A percentile compares a stretch with the other conserved stretches of the same genome.
phyloP scores from a whole-genome alignment of 106 monocot species.

The Amphibolis antarctica region DNA sequence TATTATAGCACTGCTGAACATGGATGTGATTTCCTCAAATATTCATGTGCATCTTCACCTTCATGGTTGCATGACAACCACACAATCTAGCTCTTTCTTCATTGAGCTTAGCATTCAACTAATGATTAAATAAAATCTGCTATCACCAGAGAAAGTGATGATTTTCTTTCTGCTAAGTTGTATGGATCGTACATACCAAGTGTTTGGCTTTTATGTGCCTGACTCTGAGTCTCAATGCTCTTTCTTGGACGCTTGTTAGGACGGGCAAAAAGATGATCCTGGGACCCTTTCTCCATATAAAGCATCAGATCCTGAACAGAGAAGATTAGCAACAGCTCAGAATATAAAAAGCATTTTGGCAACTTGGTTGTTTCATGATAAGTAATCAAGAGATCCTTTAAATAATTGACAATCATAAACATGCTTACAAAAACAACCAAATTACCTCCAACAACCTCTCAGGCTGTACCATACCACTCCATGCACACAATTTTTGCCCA shows the following conservation, averaged over 20 bases:
- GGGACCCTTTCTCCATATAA: conserved; percentile 77
- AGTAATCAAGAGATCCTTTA: too few species aligned
- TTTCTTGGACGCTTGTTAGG: conserved; percentile 67
- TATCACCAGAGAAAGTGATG: too few species aligned
- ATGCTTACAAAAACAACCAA: too few species aligned
- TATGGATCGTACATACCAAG: conserved; percentile 13
- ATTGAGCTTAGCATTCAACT: too few species aligned
- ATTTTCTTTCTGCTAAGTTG: too few species aligned
- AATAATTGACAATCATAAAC: neutral
- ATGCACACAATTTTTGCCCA: conserved; percentile 83
- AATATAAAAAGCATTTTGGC: neutral
- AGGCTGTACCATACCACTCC: conserved; percentile 88
- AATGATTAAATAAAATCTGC: too few species aligned
- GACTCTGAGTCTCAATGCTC: conserved; percentile 1
- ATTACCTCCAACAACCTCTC: conserved; percentile 88
- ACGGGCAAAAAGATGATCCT: conserved; percentile 55
- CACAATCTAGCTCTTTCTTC: too few species aligned
- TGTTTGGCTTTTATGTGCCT: neutral
- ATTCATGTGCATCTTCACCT: too few species aligned
- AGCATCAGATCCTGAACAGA: conserved; percentile 25
- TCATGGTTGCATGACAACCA: too few species aligned
- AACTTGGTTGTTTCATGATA: neutral
- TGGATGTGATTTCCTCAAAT: too few species aligned
- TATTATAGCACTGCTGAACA: too few species aligned
- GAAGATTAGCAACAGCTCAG: neutral